These are phyloP conservation scores for Cyberlindnera maclurae DNA, from an alignment of 805 yeast genomes.

Conservation along the genomic window DNA sequence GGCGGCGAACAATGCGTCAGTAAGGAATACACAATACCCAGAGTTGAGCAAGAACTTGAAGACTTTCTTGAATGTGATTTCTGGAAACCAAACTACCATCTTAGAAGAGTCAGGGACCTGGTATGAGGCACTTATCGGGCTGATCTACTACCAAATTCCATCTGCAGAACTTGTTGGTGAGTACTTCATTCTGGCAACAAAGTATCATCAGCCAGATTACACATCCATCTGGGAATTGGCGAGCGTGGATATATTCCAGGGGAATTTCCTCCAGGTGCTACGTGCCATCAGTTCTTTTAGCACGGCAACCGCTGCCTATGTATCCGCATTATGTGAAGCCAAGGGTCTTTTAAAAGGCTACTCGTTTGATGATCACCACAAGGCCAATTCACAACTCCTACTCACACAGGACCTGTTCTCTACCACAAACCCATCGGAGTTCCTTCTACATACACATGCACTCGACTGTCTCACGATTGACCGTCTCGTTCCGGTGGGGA, in stretches of 20 bases:
- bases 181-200: slow-evolving; percentile 31
- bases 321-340: slow-evolving; percentile 56
- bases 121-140: slow-evolving; percentile 59
- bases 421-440: slow-evolving; percentile 40
- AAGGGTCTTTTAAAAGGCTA: slow-evolving; percentile 48
- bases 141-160: slow-evolving; percentile 57
- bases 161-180: slow-evolving; percentile 35
- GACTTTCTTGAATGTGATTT: slow-evolving; percentile 26
- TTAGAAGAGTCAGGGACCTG: slow-evolving; percentile 47
- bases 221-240: slow-evolving; percentile 45
- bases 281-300: slow-evolving; percentile 54
- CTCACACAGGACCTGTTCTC: slow-evolving; percentile 27
- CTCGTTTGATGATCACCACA: slow-evolving; percentile 20
- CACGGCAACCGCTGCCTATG: slow-evolving; percentile 54
- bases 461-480: slow-evolving; percentile 45
- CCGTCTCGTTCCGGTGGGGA: slow-evolving; percentile 56
- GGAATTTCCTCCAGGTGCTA: slow-evolving; percentile 49
- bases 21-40: slow-evolving; percentile 13
- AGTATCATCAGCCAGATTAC: slow-evolving; percentile 29
- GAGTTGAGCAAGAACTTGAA: slow-evolving; percentile 23
- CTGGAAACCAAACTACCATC: slow-evolving; percentile 39
- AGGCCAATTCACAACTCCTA: slow-evolving; percentile 5
- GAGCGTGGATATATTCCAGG: slow-evolving; percentile 49
- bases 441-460: slow-evolving; percentile 48
- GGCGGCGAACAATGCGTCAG: slow-evolving; percentile 20